These are phyloP conservation scores for Paramecium octaurelia DNA, from an alignment of 73 alveolate species.

Conservation along the genomic window DNA sequence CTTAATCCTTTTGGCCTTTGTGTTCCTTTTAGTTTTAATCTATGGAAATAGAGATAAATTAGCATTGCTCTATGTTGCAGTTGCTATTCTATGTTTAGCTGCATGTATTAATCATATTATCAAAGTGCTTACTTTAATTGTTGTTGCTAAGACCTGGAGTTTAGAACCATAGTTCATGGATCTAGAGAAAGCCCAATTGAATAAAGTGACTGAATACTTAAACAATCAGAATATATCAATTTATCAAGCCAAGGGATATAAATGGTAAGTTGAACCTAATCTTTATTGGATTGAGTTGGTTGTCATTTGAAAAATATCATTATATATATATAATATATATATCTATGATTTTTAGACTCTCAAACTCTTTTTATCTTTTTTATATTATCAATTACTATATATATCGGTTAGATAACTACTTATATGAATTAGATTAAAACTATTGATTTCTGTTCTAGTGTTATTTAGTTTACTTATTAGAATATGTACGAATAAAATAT, in stretches of 20 bases:
- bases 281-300: conserved; percentile 38
- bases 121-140: conserved; percentile 8
- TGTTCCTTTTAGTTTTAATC: background rate
- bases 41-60: background rate
- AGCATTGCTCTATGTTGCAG: conserved; percentile 29
- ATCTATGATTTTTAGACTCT: background rate
- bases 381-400: background rate
- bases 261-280: conserved; percentile 31
- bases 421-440: too few relatives aligned
- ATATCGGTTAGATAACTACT: background rate
- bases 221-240: background rate
- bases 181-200: background rate
- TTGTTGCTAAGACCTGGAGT: conserved; percentile 27
- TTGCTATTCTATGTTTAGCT: background rate
- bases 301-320: background rate
- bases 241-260: background rate
- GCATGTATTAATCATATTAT: background rate
- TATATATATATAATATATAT: background rate
- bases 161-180: conserved; percentile 31
- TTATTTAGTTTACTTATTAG: too few relatives aligned
- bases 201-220: background rate
- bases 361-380: background rate
- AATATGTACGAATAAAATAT: too few relatives aligned
- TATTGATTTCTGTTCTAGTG: too few relatives aligned
- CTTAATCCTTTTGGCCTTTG: background rate